Evolutionary conservation across 129 eudicot species (phyloP), one percentile per base, ranked within the genome.

Genomic region (Flaveria linearis): DNA sequence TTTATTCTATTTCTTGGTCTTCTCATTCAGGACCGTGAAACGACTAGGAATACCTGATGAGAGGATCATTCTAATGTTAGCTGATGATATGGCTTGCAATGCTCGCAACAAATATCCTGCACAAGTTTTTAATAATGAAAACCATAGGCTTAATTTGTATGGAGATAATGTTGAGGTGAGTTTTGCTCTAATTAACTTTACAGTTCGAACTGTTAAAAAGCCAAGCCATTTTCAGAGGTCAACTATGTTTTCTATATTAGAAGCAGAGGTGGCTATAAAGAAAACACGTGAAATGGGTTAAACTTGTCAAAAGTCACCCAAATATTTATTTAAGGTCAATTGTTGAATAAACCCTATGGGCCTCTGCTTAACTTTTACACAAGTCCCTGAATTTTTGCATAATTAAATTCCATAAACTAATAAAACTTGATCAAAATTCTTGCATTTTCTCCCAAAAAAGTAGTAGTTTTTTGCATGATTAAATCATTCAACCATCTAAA

Each of bases 41-140:
- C 82, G 98, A 57, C 80, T 94, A 69, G 98, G 98, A 30, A 94
- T 94, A 85, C 98, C 98, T 18, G 98, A 94, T 83, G 98, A 94
- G 82, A 87, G 97, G 83, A 94, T 94, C 74, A 94, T 94, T 74
- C 91, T 94, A 52, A 94, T 94, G 98, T 81, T 94, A 78, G 98
- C 98, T 77, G 98, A 94, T 91, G 98, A 94, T 56, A 94, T 94
- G 99, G 99, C 97, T 71, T 94, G 99, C 84, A 94, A 94, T 87
- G 86, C 97, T 47, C 87, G 98, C 49, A 94, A 94, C 86, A 94
- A 91, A 73, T 89, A 91, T 78, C 97, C 99, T 57, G 99, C 99
- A 63, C 99, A 94, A 87, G 99, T 94, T 72, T 94, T 94, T 82
- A 94, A 94, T 85, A 94, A 94, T 79, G 97, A 94, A 80, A 94